phyloP scores from a whole-genome alignment of 257 asterid genomes.

The Solanum rostratum region DNA sequence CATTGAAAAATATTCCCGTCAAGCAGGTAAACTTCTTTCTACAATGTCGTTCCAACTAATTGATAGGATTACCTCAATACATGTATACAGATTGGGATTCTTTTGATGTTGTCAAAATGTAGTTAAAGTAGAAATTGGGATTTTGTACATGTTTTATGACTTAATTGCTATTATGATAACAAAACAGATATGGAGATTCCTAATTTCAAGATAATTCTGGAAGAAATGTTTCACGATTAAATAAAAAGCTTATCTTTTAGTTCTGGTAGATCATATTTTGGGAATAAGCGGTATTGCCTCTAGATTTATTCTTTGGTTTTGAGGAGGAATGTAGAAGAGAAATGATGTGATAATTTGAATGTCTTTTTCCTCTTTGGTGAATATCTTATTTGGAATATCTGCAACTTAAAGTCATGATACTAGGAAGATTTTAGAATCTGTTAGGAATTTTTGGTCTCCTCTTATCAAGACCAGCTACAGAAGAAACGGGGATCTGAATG shows the following conservation, averaged over 20 bases:
- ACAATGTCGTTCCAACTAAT: neutral
- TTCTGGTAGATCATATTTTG: neutral
- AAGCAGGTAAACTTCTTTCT: conserved; percentile 44
- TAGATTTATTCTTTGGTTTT: neutral
- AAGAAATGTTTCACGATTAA: neutral
- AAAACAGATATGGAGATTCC: neutral
- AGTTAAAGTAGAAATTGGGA: neutral
- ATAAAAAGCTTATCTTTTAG: neutral
- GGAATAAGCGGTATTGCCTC: neutral
- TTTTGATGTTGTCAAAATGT: neutral
- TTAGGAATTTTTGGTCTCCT: too few species aligned
- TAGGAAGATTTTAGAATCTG: too few species aligned
- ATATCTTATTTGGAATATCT: neutral
- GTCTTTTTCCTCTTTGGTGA: neutral
- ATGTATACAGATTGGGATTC: neutral
- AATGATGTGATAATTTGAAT: neutral
- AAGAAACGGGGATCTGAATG: neutral
- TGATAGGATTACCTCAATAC: neutral
- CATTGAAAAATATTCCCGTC: conserved; percentile 53
- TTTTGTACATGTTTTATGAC: neutral
- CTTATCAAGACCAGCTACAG: too few species aligned
- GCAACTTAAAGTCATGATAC: neutral
- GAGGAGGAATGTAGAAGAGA: neutral
- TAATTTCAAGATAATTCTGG: neutral
- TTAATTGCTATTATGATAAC: neutral